Base-by-base conservation (phyloP, 108 stramenopile genomes). In the Fragilaria crotonensis region DNA sequence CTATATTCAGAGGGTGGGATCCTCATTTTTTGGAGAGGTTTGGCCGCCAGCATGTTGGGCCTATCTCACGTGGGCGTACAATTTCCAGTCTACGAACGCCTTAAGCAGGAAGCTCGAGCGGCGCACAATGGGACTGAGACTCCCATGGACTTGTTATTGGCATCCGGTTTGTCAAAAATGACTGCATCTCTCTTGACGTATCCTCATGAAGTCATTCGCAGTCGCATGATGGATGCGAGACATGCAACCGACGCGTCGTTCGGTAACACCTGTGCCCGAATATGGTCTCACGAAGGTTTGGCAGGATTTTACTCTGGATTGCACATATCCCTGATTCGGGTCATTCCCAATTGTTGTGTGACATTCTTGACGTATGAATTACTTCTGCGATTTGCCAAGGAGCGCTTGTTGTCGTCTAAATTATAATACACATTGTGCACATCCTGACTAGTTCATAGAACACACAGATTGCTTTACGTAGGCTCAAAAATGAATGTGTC, bases 171-270 rank as follows among this genome's bases (percentile, higher is more conserved):
- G 30, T 70, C 76, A 33, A 95, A 95, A 75, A 84, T 93, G 73
- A 67, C 67, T 45, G 95, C 95, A 7, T 83, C 83, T 7, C 27
- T 78, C 4, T 47, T 91, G 22, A 87, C 88, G 1, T 95, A 95
- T 72, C 95, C 95, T 18, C 95, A 95, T 59, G 95, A 95, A 66
- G 95, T 95, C 17, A 63, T 93, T 23, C 68, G 95, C 41, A 74
- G 76, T 59, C 77, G 95, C 25, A 93, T 95, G 86, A 84, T 87
- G 86, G 95, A 95, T 71, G 74, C 78, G 41, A 60, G 90, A 44
- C 54, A 58, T 1, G 22, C 68, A 3, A 56, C 47, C 5, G 59
- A 69, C 28, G 72, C 72, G 19, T 57, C 68, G 19, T 57, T 90
- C 1, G 45, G 62, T 3, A 59, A 59, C 5, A 91, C 85, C 18